Evolutionary conservation across 108 stramenopile genomes (phyloP).

Genomic region (Stephanodiscus minutulus): DNA sequence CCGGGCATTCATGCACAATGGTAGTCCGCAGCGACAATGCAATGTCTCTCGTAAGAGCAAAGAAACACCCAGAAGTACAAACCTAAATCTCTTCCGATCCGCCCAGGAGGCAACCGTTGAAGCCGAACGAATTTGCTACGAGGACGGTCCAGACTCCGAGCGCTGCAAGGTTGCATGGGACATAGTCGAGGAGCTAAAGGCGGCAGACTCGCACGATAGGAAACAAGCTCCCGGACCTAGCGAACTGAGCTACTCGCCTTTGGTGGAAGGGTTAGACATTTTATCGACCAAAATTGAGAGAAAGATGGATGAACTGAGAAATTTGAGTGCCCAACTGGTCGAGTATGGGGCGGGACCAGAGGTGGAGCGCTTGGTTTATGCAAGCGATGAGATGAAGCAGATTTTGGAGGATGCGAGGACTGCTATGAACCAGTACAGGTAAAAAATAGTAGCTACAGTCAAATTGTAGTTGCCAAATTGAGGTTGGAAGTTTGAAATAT

Average conservation of each 20-base stretch:
- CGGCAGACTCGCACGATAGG: conserved; percentile 51
- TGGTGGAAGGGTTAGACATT: conserved; percentile 49
- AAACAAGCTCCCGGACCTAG: conserved; percentile 1
- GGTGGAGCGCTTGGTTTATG: conserved; percentile 41
- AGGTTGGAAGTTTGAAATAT: background rate
- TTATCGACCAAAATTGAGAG: conserved; percentile 50
- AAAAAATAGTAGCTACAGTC: background rate
- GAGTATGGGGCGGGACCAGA: conserved; percentile 49
- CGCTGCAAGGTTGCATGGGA: conserved; percentile 62
- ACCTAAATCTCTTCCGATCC: conserved; percentile 40
- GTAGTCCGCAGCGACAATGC: background rate
- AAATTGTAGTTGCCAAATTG: background rate
- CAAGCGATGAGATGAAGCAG: conserved; percentile 53
- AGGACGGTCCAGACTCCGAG: conserved; percentile 34
- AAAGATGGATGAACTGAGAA: conserved; percentile 58
- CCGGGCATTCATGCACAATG: background rate
- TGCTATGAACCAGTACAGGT: conserved; percentile 6
- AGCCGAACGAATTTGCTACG: conserved; percentile 50
- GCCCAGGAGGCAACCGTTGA: conserved; percentile 58
- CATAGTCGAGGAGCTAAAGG: conserved; percentile 67
- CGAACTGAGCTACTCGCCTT: conserved; percentile 37
- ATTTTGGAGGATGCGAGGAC: conserved; percentile 36
- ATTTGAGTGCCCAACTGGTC: conserved; percentile 41
- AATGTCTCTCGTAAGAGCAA: background rate
- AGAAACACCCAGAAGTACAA: background rate